Conservation (phyloP, 2,329 filamentous ascomycete genomes). For the Neurospora crassa region DNA sequence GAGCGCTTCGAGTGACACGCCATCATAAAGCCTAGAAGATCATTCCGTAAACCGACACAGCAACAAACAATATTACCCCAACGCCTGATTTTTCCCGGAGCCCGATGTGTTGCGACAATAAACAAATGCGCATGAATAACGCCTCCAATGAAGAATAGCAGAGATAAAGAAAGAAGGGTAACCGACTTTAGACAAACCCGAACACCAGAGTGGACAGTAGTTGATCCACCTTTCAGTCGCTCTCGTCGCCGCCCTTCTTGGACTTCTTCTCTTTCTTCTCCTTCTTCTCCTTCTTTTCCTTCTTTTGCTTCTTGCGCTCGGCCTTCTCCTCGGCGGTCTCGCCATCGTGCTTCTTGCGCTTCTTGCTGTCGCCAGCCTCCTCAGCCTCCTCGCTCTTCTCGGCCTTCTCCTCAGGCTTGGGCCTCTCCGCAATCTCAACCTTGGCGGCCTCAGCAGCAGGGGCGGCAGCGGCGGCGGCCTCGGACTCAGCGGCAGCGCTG, state of each 20-base stretch:
- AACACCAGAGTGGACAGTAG: neutral
- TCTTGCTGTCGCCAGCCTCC: neutral
- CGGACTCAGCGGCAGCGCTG: conserved; percentile 44
- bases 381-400: conserved; percentile 2
- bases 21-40: neutral
- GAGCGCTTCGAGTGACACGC: neutral
- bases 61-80: neutral
- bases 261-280: conserved; percentile 61
- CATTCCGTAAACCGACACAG: neutral
- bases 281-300: conserved; percentile 41
- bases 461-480: conserved; percentile 28
- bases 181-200: neutral
- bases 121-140: neutral
- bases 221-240: conserved; percentile 50
- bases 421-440: conserved; percentile 2
- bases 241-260: conserved; percentile 71
- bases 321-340: conserved; percentile 4
- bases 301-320: conserved; percentile 7
- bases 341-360: conserved; percentile 48
- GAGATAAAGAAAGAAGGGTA: neutral
- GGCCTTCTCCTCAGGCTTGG: conserved; percentile 9
- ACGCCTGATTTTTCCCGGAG: conserved; percentile 1
- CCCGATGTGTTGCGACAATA: neutral
- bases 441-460: conserved; percentile 24
- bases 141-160: neutral